Evolutionary conservation across 2,329 filamentous ascomycete genomes (phyloP).

Genomic region (Lecanicillium sp.): DNA sequence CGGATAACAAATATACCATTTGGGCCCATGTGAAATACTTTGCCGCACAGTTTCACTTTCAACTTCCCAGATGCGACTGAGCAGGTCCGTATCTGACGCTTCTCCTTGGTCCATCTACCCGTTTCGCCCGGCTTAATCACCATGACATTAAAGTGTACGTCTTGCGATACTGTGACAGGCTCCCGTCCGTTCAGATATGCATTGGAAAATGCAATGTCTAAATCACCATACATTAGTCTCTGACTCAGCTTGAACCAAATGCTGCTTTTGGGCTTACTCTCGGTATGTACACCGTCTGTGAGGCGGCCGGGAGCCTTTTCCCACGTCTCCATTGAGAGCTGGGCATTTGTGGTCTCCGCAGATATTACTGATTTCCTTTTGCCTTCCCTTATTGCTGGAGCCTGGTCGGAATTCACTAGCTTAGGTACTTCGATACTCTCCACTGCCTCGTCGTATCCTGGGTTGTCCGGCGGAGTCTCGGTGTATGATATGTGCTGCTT

Average conservation of each 20-base stretch:
- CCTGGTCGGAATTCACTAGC: too few species aligned
- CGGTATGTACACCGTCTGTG: slow-evolving; percentile 17
- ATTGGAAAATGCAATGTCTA: slow-evolving; percentile 37
- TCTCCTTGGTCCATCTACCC: slow-evolving; percentile 20
- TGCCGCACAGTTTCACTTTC: slow-evolving; percentile 25
- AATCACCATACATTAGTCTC: neutral
- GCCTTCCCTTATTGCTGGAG: neutral
- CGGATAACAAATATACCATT: slow-evolving; percentile 37
- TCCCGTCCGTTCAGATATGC: slow-evolving; percentile 30
- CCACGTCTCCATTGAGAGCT: slow-evolving; percentile 34
- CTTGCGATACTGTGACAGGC: slow-evolving; percentile 26
- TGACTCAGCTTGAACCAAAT: neutral
- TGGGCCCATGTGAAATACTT: slow-evolving; percentile 32
- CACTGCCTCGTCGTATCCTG: too few species aligned
- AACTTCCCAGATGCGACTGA: slow-evolving; percentile 34
- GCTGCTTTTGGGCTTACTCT: slow-evolving; percentile 24
- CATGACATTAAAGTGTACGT: slow-evolving; percentile 32
- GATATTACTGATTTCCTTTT: too few species aligned
- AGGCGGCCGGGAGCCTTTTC: slow-evolving; percentile 37
- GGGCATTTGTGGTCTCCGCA: slow-evolving; percentile 1
- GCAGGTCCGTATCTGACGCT: slow-evolving; percentile 27
- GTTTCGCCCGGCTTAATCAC: slow-evolving; percentile 30
- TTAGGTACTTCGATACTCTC: too few species aligned
- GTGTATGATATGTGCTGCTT: too few species aligned
- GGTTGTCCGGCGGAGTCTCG: too few species aligned